Conservation (phyloP, 2,329 filamentous ascomycete species). For the Exophiala sideris region DNA sequence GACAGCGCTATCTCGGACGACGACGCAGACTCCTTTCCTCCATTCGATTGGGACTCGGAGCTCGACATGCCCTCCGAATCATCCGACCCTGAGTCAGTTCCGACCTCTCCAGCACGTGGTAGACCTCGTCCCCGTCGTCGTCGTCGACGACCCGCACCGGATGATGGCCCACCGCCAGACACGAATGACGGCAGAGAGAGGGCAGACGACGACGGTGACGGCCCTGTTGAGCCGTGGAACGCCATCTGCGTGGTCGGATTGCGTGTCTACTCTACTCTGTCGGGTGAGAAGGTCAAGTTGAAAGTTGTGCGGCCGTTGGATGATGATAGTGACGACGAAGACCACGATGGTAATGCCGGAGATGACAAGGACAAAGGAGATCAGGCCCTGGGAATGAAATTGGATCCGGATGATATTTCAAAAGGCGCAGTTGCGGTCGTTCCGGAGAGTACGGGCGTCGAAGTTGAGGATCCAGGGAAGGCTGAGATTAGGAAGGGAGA, state of each 20-base stretch:
- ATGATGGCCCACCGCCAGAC: background rate
- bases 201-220: constrained; percentile 22
- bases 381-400: background rate
- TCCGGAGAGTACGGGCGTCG: constrained; percentile 7
- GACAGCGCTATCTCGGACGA: background rate
- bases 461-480: background rate
- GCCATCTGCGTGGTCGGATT: constrained; percentile 59
- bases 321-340: background rate
- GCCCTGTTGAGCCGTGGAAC: constrained; percentile 52
- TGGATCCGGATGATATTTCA: constrained; percentile 22
- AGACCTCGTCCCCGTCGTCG: background rate
- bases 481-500: background rate
- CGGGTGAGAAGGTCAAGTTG: constrained; percentile 14
- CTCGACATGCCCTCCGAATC: constrained; percentile 38
- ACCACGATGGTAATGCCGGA: background rate
- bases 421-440: constrained; percentile 14
- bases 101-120: background rate
- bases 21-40: constrained; percentile 37
- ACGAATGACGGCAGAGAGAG: background rate
- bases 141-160: background rate
- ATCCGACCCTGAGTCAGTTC: constrained; percentile 20
- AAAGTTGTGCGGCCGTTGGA: constrained; percentile 10
- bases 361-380: background rate
- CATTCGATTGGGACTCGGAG: constrained; percentile 44
- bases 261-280: constrained; percentile 49